Conservation (phyloP, 2,329 filamentous ascomycete species). For the Aureobasidium sp. region DNA sequence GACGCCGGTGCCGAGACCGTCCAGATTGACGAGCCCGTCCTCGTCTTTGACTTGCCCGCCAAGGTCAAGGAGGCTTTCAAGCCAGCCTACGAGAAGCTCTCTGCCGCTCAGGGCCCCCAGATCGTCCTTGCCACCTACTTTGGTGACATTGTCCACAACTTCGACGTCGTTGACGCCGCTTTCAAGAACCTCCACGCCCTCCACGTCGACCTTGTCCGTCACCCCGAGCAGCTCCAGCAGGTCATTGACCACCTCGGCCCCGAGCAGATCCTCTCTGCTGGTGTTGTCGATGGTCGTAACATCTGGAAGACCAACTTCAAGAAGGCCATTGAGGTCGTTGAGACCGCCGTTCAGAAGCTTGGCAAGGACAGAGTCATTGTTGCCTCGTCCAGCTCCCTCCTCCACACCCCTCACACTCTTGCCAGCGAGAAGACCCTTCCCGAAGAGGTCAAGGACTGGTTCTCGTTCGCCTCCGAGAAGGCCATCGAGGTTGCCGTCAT, state of each 20-base stretch:
- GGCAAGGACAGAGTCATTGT: conserved; percentile 97
- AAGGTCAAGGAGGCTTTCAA: conserved; percentile 97
- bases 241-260: conserved; percentile 76
- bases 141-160: conserved; percentile 98
- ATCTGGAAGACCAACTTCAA: conserved; percentile 99
- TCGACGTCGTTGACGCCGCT: conserved; percentile 70
- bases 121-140: conserved; percentile 95
- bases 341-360: conserved; percentile 87
- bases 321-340: conserved; percentile 82
- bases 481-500: conserved; percentile 81
- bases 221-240: conserved; percentile 91
- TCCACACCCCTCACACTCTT: conserved; percentile 97
- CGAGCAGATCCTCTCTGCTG: conserved; percentile 84
- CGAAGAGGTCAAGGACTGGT: conserved; percentile 90
- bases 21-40: conserved; percentile 95
- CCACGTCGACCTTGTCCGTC: conserved; percentile 93
- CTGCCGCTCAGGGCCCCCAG: conserved; percentile 70
- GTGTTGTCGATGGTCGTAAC: conserved; percentile 98
- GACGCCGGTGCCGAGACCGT: conserved; percentile 90
- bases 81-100: conserved; percentile 88
- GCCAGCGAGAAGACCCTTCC: conserved; percentile 98
- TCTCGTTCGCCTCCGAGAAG: conserved; percentile 97
- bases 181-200: conserved; percentile 69
- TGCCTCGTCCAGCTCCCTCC: conserved; percentile 92
- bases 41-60: conserved; percentile 85